These are phyloP conservation scores for Nothophytophthora sp. DNA, from an alignment of 352 stramenopile species.

Conservation along the genomic window DNA sequence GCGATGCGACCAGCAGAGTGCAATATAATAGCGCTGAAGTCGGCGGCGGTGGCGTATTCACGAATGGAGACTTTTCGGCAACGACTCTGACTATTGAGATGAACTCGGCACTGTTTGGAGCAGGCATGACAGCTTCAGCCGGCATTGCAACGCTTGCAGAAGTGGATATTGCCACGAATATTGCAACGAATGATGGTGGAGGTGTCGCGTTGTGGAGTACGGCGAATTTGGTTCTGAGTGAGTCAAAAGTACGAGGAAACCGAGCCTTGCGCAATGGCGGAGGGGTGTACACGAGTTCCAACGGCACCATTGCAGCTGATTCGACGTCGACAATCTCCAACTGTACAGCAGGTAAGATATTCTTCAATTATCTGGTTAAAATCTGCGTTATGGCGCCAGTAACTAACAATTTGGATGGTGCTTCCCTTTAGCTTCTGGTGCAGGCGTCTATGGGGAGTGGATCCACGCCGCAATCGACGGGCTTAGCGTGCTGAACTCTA, in stretches of 20 bases:
- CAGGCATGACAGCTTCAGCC: conserved; percentile 26
- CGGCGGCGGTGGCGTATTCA: conserved; percentile 29
- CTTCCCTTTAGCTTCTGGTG: conserved; percentile 32
- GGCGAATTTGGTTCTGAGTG: conserved; percentile 13
- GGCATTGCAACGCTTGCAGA: conserved; percentile 13
- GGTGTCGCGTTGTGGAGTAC: conserved; percentile 41
- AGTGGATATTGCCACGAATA: conserved; percentile 27
- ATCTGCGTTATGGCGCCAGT: too few species aligned
- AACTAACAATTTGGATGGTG: too few species aligned
- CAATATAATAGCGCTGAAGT: conserved; percentile 20
- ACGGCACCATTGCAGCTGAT: conserved; percentile 36
- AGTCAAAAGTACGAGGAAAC: conserved; percentile 26
- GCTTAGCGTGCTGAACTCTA: conserved; percentile 11
- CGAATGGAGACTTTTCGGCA: conserved; percentile 5
- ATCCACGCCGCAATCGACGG: conserved; percentile 12
- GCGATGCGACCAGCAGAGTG: conserved; percentile 17
- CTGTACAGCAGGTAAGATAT: conserved; percentile 42
- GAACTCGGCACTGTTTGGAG: conserved; percentile 38
- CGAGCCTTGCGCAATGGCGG: conserved; percentile 34
- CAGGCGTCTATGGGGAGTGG: conserved; percentile 33
- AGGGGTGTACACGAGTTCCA: conserved; percentile 40
- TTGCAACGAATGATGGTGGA: conserved; percentile 35
- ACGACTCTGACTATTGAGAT: conserved; percentile 6
- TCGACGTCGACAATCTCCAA: conserved; percentile 20
- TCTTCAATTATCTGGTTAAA: too few species aligned